Percentiles rank a stretch among this genome's conserved stretches.
Evolutionary conservation across 305 asterid genomes (phyloP).

Genomic region (Vinca major): DNA sequence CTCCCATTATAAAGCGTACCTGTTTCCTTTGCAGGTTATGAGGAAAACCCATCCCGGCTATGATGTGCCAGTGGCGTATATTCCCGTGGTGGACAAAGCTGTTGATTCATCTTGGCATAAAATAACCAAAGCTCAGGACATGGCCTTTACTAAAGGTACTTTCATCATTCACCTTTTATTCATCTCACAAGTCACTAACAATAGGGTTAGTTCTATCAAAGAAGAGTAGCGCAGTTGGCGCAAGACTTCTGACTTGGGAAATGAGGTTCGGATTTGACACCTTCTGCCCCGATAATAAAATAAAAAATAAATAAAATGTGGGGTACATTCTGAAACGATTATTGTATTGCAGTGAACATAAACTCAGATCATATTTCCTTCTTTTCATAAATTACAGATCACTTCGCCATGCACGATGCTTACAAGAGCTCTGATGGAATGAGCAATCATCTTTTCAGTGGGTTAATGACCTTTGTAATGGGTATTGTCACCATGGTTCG

Average conservation of each 20-base stretch:
- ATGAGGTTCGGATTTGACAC: no score
- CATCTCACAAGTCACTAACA: not conserved
- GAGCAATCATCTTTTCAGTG: slow-evolving; percentile 54
- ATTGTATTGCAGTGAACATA: no score
- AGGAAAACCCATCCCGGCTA: slow-evolving; percentile 18
- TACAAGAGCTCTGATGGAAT: slow-evolving; percentile 32
- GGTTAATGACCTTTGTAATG: slow-evolving; percentile 70
- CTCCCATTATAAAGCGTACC: not conserved
- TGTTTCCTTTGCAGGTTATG: slow-evolving; percentile 14
- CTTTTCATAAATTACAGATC: slow-evolving; percentile 16
- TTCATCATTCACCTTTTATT: not conserved
- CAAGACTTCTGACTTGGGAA: not conserved
- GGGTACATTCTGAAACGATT: no score
- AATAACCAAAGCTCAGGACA: slow-evolving; percentile 24
- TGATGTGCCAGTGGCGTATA: slow-evolving; percentile 23
- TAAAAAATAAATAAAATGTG: no score
- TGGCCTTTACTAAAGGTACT: slow-evolving; percentile 41
- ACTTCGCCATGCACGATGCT: slow-evolving; percentile 24
- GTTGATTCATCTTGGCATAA: slow-evolving; percentile 41
- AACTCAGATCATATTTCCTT: no score
- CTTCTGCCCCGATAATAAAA: no score
- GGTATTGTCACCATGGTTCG: slow-evolving; percentile 77
- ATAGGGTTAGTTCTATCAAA: not conserved
- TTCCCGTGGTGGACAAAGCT: slow-evolving; percentile 39
- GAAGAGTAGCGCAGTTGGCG: no score